Base-by-base conservation (phyloP, 1,139 yeast genomes). In the Lodderomyces oxycetoniae region DNA sequence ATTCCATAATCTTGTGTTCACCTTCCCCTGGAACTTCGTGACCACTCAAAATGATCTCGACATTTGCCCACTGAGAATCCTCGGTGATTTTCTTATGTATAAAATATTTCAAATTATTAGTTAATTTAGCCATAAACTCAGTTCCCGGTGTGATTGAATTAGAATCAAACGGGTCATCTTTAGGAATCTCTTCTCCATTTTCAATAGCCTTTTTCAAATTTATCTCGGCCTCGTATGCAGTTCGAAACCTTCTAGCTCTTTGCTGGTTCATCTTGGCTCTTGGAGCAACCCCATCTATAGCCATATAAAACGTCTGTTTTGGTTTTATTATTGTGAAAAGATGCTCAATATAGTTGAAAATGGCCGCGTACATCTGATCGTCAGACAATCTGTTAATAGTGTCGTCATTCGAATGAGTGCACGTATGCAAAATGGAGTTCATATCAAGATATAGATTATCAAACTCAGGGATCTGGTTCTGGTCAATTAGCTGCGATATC, bases 21-120 rank as follows among this genome's bases (percentile, higher is more conserved):
- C 99, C 99, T 70, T 93, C 98, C 44, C 99, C 99, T 3, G 99
- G 99, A n/a, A 88, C 97, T 46, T 91, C 91, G 45, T 94, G 96
- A 35, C 95, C 99, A 37, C 95, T 84, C 43, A 93, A 77, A 26
- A 93, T 75, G 37, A 93, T 79, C 46, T 88, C 77, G 44, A 87
- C 68, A 41, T 80, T 75, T 46, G 87, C 84, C 98, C 98, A 93
- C 36, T 83, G 87, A 4, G 95, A 77, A 52, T 93, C 98, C 31
- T 81, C 79, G 27, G 94, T 78, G 33, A 91, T 78, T 58, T 93
- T 93, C 55, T 86, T 87, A 47, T 89, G 91, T 38, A 89, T 82
- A 71, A 89, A 93, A 57, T 88, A 93, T 46, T 91, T 79, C 52
- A 93, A 68, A 45, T 89, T 82, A 38, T 71, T 71, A 0, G 98